Evolutionary conservation across 768 basidiomycete genomes (phyloP).

Genomic region (Pisolithus tinctorius): DNA sequence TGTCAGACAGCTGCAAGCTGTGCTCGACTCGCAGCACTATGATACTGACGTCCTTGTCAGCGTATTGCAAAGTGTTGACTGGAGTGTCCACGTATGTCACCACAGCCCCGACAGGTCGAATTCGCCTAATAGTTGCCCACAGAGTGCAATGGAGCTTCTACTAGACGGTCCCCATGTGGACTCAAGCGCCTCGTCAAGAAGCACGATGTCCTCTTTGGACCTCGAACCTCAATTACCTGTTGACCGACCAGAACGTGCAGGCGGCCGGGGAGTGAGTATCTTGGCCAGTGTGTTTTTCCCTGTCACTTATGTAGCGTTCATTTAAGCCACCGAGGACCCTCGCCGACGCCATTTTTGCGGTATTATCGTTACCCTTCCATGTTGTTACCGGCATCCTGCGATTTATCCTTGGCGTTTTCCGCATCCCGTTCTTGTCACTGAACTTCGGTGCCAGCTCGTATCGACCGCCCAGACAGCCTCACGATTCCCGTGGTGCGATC

Average conservation of each 20-base stretch:
- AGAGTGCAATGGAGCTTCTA: background rate
- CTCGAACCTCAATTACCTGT: background rate
- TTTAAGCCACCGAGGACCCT: conserved; percentile 3
- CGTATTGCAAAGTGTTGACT: conserved; percentile 55
- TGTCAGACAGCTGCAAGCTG: conserved; percentile 10
- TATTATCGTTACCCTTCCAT: conserved; percentile 55
- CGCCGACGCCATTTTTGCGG: conserved; percentile 16
- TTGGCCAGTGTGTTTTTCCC: background rate
- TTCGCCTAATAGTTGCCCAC: no score
- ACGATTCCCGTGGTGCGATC: conserved; percentile 45
- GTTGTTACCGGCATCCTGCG: conserved; percentile 54
- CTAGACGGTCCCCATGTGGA: background rate
- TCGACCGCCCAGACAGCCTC: conserved; percentile 30
- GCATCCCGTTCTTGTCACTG: conserved; percentile 58
- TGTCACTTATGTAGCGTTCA: background rate
- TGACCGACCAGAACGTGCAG: background rate
- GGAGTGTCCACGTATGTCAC: conserved; percentile 60
- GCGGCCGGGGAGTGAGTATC: background rate
- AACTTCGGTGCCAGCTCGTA: conserved; percentile 46
- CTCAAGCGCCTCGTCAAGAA: background rate
- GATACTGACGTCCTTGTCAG: conserved; percentile 57
- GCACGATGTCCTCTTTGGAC: background rate
- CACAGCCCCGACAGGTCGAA: no score
- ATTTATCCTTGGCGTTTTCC: conserved; percentile 59
- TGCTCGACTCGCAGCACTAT: conserved; percentile 30